phyloP scores from a whole-genome alignment of 2,329 filamentous ascomycete genomes.

The Aschersonia sp. region DNA sequence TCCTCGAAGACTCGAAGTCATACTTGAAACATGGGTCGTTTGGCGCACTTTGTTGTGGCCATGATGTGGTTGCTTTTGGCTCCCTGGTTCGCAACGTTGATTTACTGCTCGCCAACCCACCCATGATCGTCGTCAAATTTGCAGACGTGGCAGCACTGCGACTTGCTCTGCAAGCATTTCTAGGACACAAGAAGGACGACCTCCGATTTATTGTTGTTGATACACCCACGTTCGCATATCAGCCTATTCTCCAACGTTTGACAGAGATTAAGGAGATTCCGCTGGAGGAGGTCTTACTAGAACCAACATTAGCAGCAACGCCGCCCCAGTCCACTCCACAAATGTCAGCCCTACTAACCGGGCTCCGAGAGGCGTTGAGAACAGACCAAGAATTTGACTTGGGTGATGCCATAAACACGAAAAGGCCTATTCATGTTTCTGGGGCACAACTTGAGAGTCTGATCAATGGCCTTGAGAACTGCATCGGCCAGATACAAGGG shows the following conservation, averaged over 20 bases:
- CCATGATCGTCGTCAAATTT: constrained; percentile 37
- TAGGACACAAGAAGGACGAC: constrained; percentile 6
- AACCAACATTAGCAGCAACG: constrained; percentile 1
- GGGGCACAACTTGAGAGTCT: constrained; percentile 41
- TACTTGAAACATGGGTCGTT: constrained; percentile 46
- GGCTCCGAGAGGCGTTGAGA: background rate
- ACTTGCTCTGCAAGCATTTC: constrained; percentile 30
- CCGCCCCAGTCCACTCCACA: background rate
- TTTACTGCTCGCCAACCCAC: constrained; percentile 24
- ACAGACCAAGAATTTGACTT: constrained; percentile 2
- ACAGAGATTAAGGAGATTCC: constrained; percentile 40
- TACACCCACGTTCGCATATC: constrained; percentile 53
- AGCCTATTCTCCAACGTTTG: constrained; percentile 48
- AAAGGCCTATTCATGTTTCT: constrained; percentile 10
- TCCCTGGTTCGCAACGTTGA: constrained; percentile 36
- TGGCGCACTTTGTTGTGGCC: constrained; percentile 39
- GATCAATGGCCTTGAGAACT: constrained; percentile 32
- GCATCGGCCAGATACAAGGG: constrained; percentile 52
- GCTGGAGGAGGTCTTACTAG: constrained; percentile 36
- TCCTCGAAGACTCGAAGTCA: constrained; percentile 28
- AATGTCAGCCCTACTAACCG: background rate
- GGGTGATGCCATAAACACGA: constrained; percentile 6
- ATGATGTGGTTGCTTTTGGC: constrained; percentile 44
- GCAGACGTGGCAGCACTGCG: constrained; percentile 27
- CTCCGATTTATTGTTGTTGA: constrained; percentile 43